Percentiles rank a stretch among this genome's conserved stretches.
These are phyloP conservation scores for Linderina pennispora DNA, from an alignment of 192 early-diverging fungal genomes.

Conservation along the genomic window DNA sequence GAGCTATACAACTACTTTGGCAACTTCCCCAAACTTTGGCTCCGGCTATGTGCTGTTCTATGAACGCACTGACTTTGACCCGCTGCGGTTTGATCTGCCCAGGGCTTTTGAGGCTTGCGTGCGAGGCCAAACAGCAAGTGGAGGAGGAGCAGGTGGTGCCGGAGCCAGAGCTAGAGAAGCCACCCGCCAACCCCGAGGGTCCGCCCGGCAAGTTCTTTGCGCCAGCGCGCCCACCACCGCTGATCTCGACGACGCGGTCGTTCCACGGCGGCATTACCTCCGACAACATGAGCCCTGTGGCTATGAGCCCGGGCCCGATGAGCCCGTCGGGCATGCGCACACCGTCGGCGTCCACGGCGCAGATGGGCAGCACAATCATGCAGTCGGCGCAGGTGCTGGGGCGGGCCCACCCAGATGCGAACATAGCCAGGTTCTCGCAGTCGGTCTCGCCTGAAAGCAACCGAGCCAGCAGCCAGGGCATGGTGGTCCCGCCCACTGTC, in stretches of 20 bases:
- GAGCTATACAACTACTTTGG: conserved; percentile 80
- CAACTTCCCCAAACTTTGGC: conserved; percentile 62
- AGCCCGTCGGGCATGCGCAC: conserved; percentile 8
- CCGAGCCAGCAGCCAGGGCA: background rate
- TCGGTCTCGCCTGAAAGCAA: no score
- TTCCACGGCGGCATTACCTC: conserved; percentile 9
- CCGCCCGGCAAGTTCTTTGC: conserved; percentile 15
- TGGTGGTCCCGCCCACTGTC: no score
- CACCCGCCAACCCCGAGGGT: no score
- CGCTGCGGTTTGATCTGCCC: conserved; percentile 33
- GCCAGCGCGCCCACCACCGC: conserved; percentile 37
- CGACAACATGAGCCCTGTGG: conserved; percentile 3
- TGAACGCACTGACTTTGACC: conserved; percentile 50
- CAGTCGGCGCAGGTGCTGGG: background rate
- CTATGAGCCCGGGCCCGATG: background rate
- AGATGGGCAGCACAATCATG: conserved; percentile 4
- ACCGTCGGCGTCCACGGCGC: conserved; percentile 6
- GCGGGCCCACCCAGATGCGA: background rate
- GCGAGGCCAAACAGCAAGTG: background rate
- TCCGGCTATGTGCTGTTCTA: conserved; percentile 81
- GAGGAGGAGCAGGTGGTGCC: background rate
- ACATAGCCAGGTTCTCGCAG: background rate
- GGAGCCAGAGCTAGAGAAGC: no score
- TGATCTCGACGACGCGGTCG: conserved; percentile 29
- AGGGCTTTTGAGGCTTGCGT: conserved; percentile 1